These are phyloP conservation scores for Zygotorulaspora florentina DNA, from an alignment of 805 yeast species.

Conservation along the genomic window DNA sequence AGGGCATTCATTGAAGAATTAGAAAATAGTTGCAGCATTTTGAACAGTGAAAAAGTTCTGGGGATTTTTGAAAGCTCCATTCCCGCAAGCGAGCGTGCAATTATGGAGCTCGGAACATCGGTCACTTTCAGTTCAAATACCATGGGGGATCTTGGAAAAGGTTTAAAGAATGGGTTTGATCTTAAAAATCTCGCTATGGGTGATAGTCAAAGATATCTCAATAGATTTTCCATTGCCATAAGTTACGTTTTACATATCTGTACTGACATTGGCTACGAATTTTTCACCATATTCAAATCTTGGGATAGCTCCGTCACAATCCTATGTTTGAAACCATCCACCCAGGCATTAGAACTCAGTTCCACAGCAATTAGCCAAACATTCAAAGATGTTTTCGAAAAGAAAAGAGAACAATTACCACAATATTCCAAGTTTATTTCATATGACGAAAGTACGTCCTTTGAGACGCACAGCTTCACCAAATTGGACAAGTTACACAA, in stretches of 20 bases:
- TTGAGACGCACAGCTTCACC: slow-evolving; percentile 52
- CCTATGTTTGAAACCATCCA: slow-evolving; percentile 64
- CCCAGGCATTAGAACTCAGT: slow-evolving; percentile 49
- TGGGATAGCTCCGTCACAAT: slow-evolving; percentile 51
- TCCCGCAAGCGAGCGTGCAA: slow-evolving; percentile 62
- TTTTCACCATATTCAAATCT: slow-evolving; percentile 62
- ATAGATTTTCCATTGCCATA: slow-evolving; percentile 50
- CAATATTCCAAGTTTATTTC: slow-evolving; percentile 46
- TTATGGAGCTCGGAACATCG: slow-evolving; percentile 71
- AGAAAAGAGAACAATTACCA: slow-evolving; percentile 44
- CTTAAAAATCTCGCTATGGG: slow-evolving; percentile 48
- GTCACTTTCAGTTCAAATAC: slow-evolving; percentile 64
- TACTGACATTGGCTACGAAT: slow-evolving; percentile 66
- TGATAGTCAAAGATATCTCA: slow-evolving; percentile 51
- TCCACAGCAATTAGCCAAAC: slow-evolving; percentile 39
- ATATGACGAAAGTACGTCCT: slow-evolving; percentile 49
- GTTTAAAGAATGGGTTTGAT: slow-evolving; percentile 81
- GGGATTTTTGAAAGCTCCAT: slow-evolving; percentile 78
- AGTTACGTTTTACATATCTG: slow-evolving; percentile 65
- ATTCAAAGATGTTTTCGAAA: slow-evolving; percentile 50
- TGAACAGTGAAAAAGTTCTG: slow-evolving; percentile 55
- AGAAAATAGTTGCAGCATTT: slow-evolving; percentile 53
- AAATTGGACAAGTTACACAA: slow-evolving; percentile 54
- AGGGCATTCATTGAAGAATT: slow-evolving; percentile 51
- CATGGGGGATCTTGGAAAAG: slow-evolving; percentile 82